These are phyloP conservation scores for Zoysia pacifica DNA, from an alignment of 176 grass and related monocot species.

Conservation along the genomic window DNA sequence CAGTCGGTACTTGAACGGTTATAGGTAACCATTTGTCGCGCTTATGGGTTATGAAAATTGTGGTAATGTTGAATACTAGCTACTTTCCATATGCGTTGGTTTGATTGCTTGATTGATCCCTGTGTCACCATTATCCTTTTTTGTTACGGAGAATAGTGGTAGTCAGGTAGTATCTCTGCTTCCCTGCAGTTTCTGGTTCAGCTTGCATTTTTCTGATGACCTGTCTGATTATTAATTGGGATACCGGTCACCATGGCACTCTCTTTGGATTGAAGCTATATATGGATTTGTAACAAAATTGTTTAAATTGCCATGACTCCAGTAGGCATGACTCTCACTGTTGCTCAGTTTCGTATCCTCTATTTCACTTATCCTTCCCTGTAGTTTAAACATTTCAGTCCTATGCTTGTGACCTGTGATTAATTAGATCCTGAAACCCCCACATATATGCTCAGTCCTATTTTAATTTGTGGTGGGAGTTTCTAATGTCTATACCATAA, in stretches of 20 bases:
- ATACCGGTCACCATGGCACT: not conserved
- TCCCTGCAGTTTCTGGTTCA: no score
- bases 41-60: no score
- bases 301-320: slow-evolving; percentile 58
- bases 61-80: no score
- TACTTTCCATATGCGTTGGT: no score
- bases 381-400: not conserved
- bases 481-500: no score
- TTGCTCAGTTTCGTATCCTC: slow-evolving; percentile 39
- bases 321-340: slow-evolving; percentile 52
- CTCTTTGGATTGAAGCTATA: slow-evolving; percentile 6
- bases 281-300: slow-evolving; percentile 65
- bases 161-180: no score
- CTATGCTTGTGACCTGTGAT: slow-evolving; percentile 51
- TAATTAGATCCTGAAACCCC: slow-evolving; percentile 48
- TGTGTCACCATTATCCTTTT: no score
- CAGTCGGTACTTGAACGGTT: not conserved
- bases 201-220: no score
- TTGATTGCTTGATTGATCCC: no score
- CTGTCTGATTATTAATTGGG: not conserved
- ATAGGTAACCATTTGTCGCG: no score
- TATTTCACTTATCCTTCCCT: not conserved
- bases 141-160: no score
- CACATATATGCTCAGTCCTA: slow-evolving; percentile 44
- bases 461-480: no score